These are phyloP conservation scores for Colletotrichum sp. DNA, from an alignment of 2,329 filamentous ascomycete genomes.

Conservation along the genomic window DNA sequence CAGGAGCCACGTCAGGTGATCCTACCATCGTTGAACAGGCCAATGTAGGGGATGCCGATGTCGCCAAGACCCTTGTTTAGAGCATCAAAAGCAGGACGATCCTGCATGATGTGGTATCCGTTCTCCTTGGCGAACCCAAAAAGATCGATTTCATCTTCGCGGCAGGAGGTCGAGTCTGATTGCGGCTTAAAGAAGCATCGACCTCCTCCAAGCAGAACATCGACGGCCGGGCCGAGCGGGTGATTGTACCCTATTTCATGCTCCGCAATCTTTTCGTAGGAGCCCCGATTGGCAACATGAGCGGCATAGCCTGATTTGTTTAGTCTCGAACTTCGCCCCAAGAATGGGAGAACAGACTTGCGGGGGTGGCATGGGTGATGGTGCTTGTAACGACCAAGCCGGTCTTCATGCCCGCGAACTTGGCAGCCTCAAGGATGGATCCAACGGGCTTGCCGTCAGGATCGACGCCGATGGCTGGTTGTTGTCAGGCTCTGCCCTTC, in stretches of 20 bases:
- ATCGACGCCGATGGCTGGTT: constrained; percentile 35
- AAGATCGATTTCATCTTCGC: constrained; percentile 39
- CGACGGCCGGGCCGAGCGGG: constrained; percentile 41
- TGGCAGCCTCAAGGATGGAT: constrained; percentile 44
- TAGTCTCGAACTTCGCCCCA: not conserved
- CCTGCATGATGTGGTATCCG: constrained; percentile 40
- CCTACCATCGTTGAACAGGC: constrained; percentile 40
- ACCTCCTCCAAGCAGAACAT: constrained; percentile 44
- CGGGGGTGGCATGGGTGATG: constrained; percentile 40
- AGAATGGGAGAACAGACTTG: constrained; percentile 22
- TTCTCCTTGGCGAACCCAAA: constrained; percentile 36
- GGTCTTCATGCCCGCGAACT: constrained; percentile 42
- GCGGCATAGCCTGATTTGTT: constrained; percentile 32
- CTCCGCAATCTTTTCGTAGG: constrained; percentile 39
- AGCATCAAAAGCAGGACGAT: constrained; percentile 38
- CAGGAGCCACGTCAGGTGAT: not conserved
- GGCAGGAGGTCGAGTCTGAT: constrained; percentile 38
- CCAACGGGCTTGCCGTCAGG: constrained; percentile 37
- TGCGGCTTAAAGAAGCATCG: constrained; percentile 45
- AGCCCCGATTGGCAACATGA: constrained; percentile 36
- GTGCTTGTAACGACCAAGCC: constrained; percentile 46
- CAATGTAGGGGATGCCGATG: constrained; percentile 38
- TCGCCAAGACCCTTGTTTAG: constrained; percentile 30
- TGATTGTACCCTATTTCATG: constrained; percentile 43
- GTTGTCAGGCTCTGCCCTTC: not conserved